Conservation (phyloP, 78 protist species). For the Dictyostelium capitatum region DNA sequence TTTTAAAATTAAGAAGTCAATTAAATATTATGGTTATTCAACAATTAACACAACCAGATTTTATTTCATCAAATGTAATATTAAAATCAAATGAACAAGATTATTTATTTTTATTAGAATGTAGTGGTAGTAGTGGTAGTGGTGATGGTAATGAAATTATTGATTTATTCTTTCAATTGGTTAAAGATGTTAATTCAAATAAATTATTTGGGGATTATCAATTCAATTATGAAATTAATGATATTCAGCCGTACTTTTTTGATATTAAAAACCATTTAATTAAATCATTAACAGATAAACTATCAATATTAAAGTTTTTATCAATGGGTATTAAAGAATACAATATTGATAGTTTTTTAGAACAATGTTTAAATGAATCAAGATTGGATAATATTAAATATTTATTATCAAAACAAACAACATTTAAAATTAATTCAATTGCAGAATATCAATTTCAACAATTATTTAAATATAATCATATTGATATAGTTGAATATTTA, state of each 20-base stretch:
- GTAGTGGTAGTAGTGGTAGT: too few species aligned
- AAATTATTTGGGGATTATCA: too few species aligned
- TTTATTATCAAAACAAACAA: not conserved
- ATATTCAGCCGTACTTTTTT: not conserved
- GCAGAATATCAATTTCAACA: not conserved
- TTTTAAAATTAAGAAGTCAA: too few species aligned
- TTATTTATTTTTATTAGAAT: not conserved
- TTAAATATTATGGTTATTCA: too few species aligned
- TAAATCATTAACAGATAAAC: not conserved
- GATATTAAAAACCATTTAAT: not conserved
- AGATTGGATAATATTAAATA: not conserved
- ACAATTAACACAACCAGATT: too few species aligned
- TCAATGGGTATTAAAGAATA: not conserved
- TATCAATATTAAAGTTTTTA: not conserved
- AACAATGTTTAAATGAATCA: conserved; percentile 2
- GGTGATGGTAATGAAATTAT: too few species aligned
- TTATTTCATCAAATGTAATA: too few species aligned
- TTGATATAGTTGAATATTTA: not conserved
- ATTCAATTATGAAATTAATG: too few species aligned
- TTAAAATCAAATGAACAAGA: not conserved
- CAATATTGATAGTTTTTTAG: not conserved
- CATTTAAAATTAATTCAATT: not conserved
- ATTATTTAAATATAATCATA: conserved; percentile 2
- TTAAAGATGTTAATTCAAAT: too few species aligned
- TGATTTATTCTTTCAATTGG: too few species aligned